Percentiles rank a stretch among this genome's conserved stretches.
These are phyloP conservation scores for Drechmeria coniospora DNA, from an alignment of 2,329 filamentous ascomycete species.

Conservation along the genomic window DNA sequence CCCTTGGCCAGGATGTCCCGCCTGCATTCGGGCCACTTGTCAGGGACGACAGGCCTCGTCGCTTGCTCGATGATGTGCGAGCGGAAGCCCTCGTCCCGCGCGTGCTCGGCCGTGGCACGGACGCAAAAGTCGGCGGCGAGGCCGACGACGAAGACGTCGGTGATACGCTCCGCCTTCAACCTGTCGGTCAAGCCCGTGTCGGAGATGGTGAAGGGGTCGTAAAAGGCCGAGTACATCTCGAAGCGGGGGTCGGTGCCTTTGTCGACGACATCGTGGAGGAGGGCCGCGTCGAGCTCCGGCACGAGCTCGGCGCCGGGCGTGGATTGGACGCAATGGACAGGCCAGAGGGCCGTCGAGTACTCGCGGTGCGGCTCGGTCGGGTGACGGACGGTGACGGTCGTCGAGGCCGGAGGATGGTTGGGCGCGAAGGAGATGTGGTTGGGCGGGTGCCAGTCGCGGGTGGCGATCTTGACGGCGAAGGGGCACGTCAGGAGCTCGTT, in stretches of 20 bases:
- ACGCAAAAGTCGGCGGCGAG: slow-evolving; percentile 87
- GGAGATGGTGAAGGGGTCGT: slow-evolving; percentile 55
- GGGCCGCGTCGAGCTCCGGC: slow-evolving; percentile 46
- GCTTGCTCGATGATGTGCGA: slow-evolving; percentile 68
- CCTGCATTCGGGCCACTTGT: slow-evolving; percentile 38
- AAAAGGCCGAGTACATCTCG: slow-evolving; percentile 93
- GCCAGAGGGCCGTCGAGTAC: slow-evolving; percentile 66
- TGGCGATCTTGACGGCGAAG: slow-evolving; percentile 63
- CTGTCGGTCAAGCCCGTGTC: slow-evolving; percentile 47
- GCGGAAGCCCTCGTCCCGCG: slow-evolving; percentile 57
- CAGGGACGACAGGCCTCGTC: slow-evolving; percentile 55
- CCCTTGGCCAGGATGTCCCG: slow-evolving; percentile 40
- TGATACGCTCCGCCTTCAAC: slow-evolving; percentile 44
- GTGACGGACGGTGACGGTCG: slow-evolving; percentile 52
- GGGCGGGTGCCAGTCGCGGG: slow-evolving; percentile 80
- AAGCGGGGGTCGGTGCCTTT: slow-evolving; percentile 63
- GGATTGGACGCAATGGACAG: slow-evolving; percentile 69
- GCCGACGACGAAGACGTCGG: slow-evolving; percentile 74
- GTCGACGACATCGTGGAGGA: slow-evolving; percentile 51
- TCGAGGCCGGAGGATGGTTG: slow-evolving; percentile 52
- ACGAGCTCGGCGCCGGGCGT: slow-evolving; percentile 60
- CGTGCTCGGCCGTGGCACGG: slow-evolving; percentile 64
- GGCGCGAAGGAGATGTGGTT: slow-evolving; percentile 79
- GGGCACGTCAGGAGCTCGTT: slow-evolving; percentile 60
- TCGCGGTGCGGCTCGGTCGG: slow-evolving; percentile 46